These are phyloP conservation scores for Acacia acuminata DNA, from an alignment of 306 rosid genomes.

Conservation along the genomic window DNA sequence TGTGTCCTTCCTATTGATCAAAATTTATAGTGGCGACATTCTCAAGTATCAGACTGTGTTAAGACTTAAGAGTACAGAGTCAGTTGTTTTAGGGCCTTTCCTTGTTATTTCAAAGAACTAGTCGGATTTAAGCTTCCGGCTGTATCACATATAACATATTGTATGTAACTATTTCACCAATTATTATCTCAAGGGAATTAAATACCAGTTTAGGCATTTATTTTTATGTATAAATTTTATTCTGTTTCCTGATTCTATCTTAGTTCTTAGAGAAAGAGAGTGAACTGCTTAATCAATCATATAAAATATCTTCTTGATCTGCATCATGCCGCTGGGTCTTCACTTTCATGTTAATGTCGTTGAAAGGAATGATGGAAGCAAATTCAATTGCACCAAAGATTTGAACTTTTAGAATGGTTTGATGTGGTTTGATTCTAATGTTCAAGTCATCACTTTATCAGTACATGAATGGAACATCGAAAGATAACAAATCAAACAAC, in stretches of 20 bases:
- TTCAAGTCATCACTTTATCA: not conserved
- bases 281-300: not conserved
- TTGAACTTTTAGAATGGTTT: not conserved
- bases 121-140: conserved; percentile 28
- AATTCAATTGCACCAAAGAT: conserved; percentile 1
- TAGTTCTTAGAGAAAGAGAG: not conserved
- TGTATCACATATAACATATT: conserved; percentile 25
- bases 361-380: not conserved
- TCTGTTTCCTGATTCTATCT: not conserved
- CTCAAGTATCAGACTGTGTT: conserved; percentile 26
- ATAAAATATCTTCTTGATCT: not conserved
- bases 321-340: not conserved
- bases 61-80: not conserved
- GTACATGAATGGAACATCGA: not conserved
- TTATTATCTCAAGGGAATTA: conserved; percentile 31
- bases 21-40: conserved; percentile 31
- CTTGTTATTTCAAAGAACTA: conserved; percentile 24
- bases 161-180: conserved; percentile 28
- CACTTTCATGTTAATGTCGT: not conserved
- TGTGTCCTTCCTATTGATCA: conserved; percentile 23
- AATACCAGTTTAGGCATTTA: conserved; percentile 19
- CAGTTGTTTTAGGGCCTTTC: conserved; percentile 23
- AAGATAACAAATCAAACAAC: not conserved
- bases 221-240: not conserved
- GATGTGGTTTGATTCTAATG: not conserved